Evolutionary conservation across 1,139 yeast species (phyloP).

Genomic region (Blastobotrys persicus): DNA sequence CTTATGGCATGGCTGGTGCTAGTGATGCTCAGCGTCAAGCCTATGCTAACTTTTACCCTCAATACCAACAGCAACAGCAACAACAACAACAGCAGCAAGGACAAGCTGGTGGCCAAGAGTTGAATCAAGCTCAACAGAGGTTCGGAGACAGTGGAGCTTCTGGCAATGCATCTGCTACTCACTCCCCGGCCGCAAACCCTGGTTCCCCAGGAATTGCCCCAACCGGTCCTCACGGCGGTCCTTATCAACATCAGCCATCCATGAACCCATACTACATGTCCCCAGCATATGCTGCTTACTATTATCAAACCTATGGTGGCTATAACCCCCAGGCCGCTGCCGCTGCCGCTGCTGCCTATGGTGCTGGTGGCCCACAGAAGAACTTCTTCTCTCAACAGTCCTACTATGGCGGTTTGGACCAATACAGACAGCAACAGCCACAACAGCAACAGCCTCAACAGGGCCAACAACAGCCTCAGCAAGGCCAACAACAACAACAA

Average conservation of each 20-base stretch:
- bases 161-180: constrained; percentile 26
- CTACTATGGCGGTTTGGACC: constrained; percentile 25
- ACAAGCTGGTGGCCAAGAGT: constrained; percentile 8
- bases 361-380: constrained; percentile 22
- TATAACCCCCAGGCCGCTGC: constrained; percentile 30
- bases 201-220: constrained; percentile 22
- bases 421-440: constrained; percentile 26
- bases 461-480: constrained; percentile 21
- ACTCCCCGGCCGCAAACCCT: constrained; percentile 25
- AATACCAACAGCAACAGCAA: constrained; percentile 20
- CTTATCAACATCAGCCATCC: constrained; percentile 26
- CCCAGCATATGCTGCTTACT: constrained; percentile 34
- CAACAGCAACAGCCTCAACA: constrained; percentile 21
- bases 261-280: constrained; percentile 32
- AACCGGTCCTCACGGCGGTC: constrained; percentile 24
- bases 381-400: constrained; percentile 30
- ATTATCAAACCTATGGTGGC: constrained; percentile 33
- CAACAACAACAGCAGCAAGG: constrained; percentile 11
- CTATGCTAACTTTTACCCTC: constrained; percentile 22
- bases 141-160: constrained; percentile 15
- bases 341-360: constrained; percentile 28
- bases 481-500: constrained; percentile 23
- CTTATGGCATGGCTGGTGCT: constrained; percentile 18
- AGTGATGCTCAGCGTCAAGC: constrained; percentile 21
- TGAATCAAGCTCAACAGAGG: constrained; percentile 11